These are phyloP conservation scores for Fusarium chaquense DNA, from an alignment of 2,329 filamentous ascomycete species.

Conservation along the genomic window DNA sequence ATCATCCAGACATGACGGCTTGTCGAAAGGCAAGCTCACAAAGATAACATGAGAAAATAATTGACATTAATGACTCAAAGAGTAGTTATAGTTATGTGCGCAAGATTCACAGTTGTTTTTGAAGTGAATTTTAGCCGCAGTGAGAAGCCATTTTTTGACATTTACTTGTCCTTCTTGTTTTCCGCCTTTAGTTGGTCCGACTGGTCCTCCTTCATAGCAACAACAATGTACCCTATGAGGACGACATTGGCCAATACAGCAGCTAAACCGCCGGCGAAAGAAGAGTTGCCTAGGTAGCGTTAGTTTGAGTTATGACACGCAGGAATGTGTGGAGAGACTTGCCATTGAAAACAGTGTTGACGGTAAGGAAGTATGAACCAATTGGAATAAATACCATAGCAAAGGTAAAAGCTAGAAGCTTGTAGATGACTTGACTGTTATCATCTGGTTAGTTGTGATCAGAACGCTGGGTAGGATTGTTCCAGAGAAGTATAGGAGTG, in stretches of 20 bases:
- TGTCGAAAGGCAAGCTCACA: conserved; percentile 19
- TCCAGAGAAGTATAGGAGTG: conserved; percentile 5
- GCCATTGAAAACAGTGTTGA: conserved; percentile 84
- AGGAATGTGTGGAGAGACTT: conserved; percentile 28
- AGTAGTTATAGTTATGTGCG: not conserved
- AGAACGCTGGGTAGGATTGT: not conserved
- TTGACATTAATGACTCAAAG: conserved; percentile 25
- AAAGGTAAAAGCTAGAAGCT: conserved; percentile 88
- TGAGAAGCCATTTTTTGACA: not conserved
- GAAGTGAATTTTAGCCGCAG: not conserved
- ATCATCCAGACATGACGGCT: conserved; percentile 29
- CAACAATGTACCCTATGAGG: conserved; percentile 87
- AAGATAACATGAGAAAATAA: conserved; percentile 38
- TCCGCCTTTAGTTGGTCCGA: conserved; percentile 58
- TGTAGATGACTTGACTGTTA: conserved; percentile 82
- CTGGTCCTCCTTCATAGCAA: conserved; percentile 88
- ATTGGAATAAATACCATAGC: conserved; percentile 93
- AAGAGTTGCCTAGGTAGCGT: conserved; percentile 78
- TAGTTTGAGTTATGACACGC: conserved; percentile 19
- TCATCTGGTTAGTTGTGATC: conserved; percentile 11
- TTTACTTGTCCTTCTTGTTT: conserved; percentile 63
- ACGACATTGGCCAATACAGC: conserved; percentile 93
- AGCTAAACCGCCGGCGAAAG: conserved; percentile 85
- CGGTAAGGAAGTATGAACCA: conserved; percentile 85
- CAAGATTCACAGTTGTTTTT: not conserved